Percentiles rank a stretch among this genome's conserved stretches.
Evolutionary conservation across 805 yeast species (phyloP).

Genomic region (Kodamaea hsintzibuensis): DNA sequence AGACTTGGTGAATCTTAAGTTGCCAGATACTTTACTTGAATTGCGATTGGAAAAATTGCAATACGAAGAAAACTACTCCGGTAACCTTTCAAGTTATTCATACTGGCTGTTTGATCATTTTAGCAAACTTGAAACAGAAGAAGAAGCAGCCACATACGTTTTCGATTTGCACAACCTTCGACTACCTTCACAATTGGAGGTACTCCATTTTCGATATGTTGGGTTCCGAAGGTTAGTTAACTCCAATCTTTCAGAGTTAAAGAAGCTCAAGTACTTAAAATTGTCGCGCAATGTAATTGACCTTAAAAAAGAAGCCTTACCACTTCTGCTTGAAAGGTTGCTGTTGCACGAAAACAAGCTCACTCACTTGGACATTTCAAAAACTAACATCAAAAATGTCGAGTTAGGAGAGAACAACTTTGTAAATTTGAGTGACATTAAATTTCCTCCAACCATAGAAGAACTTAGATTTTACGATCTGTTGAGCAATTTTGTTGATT

Average conservation of each 20-base stretch:
- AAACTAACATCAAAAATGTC: not conserved
- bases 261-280: not conserved
- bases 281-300: not conserved
- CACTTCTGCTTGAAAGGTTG: not conserved
- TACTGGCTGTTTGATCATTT: not conserved
- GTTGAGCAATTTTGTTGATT: too few relatives aligned
- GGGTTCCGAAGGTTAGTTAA: too few relatives aligned
- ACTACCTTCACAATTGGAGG: not conserved
- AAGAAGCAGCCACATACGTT: too few relatives aligned
- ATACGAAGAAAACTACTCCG: too few relatives aligned
- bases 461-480: not conserved
- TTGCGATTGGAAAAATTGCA: not conserved
- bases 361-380: not conserved
- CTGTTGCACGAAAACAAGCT: not conserved
- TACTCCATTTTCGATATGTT: not conserved
- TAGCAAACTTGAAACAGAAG: not conserved
- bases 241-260: not conserved
- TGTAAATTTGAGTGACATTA: not conserved
- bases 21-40: not conserved
- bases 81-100: too few relatives aligned
- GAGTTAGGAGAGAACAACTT: not conserved
- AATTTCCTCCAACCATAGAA: not conserved
- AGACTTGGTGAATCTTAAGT: not conserved
- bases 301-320: not conserved
- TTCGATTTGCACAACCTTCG: not conserved